These are phyloP conservation scores for Aspergillus thermomutatus DNA, from an alignment of 2,329 filamentous ascomycete species.

Conservation along the genomic window DNA sequence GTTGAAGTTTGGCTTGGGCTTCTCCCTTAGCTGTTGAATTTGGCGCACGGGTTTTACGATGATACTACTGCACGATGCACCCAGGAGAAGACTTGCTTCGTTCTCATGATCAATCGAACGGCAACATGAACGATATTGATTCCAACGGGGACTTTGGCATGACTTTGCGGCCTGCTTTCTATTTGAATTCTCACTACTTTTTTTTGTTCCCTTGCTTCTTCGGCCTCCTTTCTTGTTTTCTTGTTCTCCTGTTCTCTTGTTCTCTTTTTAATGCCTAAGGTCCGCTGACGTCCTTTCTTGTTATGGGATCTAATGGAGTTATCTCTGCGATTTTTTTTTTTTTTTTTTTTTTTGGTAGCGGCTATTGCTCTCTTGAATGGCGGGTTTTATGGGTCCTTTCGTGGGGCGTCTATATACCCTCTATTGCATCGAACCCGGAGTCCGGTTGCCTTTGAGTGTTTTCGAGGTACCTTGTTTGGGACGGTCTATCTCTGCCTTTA, in stretches of 20 bases:
- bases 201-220: conserved; percentile 6
- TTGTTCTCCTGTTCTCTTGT: background rate
- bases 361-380: conserved; percentile 11
- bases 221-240: conserved; percentile 3
- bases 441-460: conserved; percentile 16
- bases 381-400: conserved; percentile 13
- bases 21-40: conserved; percentile 2
- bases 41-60: background rate
- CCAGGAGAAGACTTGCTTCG: background rate
- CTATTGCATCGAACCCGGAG: conserved; percentile 26
- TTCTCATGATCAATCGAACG: background rate
- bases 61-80: background rate
- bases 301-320: conserved; percentile 12
- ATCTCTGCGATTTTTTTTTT: conserved; percentile 12
- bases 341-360: conserved; percentile 12
- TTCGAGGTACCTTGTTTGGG: conserved; percentile 11
- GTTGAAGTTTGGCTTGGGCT: background rate
- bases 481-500: conserved; percentile 5
- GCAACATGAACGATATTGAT: background rate
- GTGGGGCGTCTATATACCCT: conserved; percentile 15
- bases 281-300: background rate
- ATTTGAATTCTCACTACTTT: background rate
- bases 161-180: background rate
- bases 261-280: background rate
- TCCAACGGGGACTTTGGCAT: background rate